Evolutionary conservation across 371 early-diverging fungal species (phyloP), one percentile per base, ranked within the genome.

Genomic region (Gilbertella persicaria): DNA sequence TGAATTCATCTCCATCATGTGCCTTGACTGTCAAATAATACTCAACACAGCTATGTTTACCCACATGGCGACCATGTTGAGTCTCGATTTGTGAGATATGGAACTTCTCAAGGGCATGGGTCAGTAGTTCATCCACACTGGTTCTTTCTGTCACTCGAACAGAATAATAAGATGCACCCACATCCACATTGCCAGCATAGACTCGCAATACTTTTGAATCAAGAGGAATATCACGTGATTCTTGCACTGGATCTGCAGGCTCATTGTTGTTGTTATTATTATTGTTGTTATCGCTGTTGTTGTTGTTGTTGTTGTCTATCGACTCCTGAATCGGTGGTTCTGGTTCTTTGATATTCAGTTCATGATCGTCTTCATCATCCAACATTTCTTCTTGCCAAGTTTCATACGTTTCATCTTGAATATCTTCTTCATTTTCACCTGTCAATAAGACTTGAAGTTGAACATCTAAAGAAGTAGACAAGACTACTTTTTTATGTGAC

Each of bases 131-230:
- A 7, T 70, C 67, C 1, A 75, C 69, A 43, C 67, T 70, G 0
- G 75, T 80, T 0, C 55, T 26, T 36, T 74, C 64, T 3, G 64
- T 66, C 4, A 80, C 67, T 14, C 76, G 68, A n/a, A 80, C 72
- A 0, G 81, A 78, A 50, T 80, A 74, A 55, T 75, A 80, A 29
- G 75, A 72, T 4, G 78, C 62, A 25, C 78, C 77, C 28, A 80
- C 70, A 45, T 72, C 75, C 4, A 80, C 59, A 52, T 80, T 80
- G 21, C 81, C 81, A 13, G 81, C 78, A 56, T 70, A 78, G 3
- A 80, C 75, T 1, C 72, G 52, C 17, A 71, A 28, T 17, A 71
- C 68, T 44, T 53, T 57, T 2, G 51, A 51, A 16, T 50, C 45
- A 26, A 38, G 20, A 36, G 44, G 60, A 42, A 16, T 37, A 16